Evolutionary conservation across 805 yeast species (phyloP), one percentile per base, ranked within the genome.

Genomic region (Lipomyces spencermartinsiae): DNA sequence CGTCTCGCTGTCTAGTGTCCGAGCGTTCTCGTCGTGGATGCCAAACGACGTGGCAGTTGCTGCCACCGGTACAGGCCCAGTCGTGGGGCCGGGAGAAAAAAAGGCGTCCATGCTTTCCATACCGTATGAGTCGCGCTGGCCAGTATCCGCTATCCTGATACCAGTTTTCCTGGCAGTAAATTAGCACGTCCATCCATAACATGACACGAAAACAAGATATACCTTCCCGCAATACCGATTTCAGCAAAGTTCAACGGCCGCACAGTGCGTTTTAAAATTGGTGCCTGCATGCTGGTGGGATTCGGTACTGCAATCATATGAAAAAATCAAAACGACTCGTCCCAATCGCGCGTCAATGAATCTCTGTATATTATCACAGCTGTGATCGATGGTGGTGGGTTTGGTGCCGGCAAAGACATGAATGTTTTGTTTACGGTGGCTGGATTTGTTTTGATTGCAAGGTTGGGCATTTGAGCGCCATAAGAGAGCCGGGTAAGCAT

Each of bases 61-160:
- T 35, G 39, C 9, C 7, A 51, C 51, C 33, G 62, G 57, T 10
- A 59, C 51, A 14, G 39, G 22, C n/a, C 31, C 39, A 10, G 59
- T 43, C 39, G 61, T 31, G 4, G 65, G 67, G 22, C 58, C 66
- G 12, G 75, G 73, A 14, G 67, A 69, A 53, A 74, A 73, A 49
- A 71, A 74, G 10, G 69, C 74, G 39, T 72, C 71, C 61, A 74
- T 61, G 56, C 68, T 68, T 34, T 73, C 76, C 66, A 73, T 64
- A 7, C 76, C 76, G 19, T 64, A 58, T 39, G 61, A 62, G 46
- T 73, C 76, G 46, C 73, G 64, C n/a, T 61, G 59, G 53, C 73
- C 75, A 10, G 71, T 73, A 46, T 71, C 73, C 35, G 62, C 70
- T 43, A 73, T 72, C 19, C 67, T 61, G 33, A 74, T 58, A 10